Percentiles rank a stretch among this genome's conserved stretches.
phyloP scores from a whole-genome alignment of 768 basidiomycete genomes.

The Suillus clintonianus region DNA sequence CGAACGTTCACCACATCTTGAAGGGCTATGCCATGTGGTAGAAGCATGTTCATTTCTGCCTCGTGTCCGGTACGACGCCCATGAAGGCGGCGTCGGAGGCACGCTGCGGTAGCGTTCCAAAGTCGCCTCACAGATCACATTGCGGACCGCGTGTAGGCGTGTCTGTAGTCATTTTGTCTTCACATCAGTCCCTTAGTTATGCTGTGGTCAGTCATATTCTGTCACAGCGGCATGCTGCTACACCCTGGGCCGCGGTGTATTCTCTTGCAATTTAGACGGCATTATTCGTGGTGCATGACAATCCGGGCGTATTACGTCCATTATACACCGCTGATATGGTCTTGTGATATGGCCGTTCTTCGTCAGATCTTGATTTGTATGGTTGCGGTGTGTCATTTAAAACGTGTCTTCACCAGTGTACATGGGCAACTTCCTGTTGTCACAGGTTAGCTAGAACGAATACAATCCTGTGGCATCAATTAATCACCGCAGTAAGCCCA shows the following conservation, averaged over 20 bases:
- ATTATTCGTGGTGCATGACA: background rate
- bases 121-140: background rate
- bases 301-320: background rate
- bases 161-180: background rate
- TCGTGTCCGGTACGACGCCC: constrained; percentile 10
- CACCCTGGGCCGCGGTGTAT: background rate
- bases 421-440: background rate
- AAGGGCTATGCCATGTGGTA: constrained; percentile 26
- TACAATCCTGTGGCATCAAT: background rate
- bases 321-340: background rate
- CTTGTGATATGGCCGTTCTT: background rate
- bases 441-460: background rate
- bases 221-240: background rate
- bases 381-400: background rate
- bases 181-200: background rate
- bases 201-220: background rate
- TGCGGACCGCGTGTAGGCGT: constrained; percentile 2
- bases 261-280: background rate
- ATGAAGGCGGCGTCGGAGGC: constrained; percentile 15
- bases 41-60: constrained; percentile 11
- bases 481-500: background rate
- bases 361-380: background rate
- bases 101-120: constrained; percentile 23
- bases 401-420: background rate
- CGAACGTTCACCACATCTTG: constrained; percentile 23